phyloP scores from a whole-genome alignment of 345 rosid species.

The Theobroma cacao region DNA sequence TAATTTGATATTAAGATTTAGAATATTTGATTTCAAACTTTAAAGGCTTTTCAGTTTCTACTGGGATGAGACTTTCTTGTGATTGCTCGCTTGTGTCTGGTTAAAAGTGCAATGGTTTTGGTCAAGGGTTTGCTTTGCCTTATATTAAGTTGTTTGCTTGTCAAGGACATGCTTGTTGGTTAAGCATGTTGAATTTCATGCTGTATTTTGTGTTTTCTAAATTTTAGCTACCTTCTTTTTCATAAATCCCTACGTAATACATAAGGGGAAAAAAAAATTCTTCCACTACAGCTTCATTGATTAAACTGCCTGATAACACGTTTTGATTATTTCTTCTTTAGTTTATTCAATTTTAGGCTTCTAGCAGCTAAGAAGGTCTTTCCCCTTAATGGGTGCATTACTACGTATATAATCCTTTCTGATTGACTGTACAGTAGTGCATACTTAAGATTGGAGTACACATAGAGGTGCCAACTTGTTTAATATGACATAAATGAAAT shows the following conservation, averaged over 20 bases:
- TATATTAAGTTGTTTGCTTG: background rate
- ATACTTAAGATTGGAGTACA: no score
- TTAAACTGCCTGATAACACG: background rate
- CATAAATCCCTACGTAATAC: background rate
- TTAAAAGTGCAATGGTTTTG: background rate
- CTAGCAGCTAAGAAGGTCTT: no score
- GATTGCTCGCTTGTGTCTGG: background rate
- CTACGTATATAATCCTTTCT: no score
- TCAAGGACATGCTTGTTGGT: background rate
- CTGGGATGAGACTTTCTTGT: background rate
- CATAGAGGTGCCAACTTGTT: no score
- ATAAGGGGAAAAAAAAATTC: background rate
- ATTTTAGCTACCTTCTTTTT: background rate
- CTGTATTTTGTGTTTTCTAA: background rate
- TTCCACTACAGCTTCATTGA: background rate
- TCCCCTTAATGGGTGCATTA: background rate
- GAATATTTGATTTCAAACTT: background rate
- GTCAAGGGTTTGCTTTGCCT: background rate
- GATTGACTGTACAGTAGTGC: no score
- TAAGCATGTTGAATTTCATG: background rate
- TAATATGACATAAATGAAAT: no score
- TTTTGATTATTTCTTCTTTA: background rate
- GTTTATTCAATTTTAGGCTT: background rate
- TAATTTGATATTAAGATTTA: background rate
- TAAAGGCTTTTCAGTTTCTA: background rate